Evolutionary conservation across 768 basidiomycete genomes (phyloP).

Genomic region (Russula sp.): DNA sequence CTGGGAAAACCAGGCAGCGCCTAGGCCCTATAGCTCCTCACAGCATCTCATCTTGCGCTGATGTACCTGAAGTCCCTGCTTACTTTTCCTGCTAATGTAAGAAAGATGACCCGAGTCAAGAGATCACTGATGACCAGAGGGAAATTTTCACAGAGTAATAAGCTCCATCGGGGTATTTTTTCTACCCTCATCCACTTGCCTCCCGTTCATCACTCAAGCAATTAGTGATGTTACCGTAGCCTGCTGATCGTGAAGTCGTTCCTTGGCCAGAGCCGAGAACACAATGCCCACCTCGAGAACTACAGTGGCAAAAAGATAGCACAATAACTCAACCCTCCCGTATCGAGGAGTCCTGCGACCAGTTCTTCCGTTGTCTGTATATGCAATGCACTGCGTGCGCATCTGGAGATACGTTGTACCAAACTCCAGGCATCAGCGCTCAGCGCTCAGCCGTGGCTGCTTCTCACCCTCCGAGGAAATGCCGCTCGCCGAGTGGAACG

Average conservation of each 20-base stretch:
- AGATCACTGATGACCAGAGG: not conserved
- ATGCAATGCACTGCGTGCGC: conserved; percentile 21
- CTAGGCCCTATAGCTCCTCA: not conserved
- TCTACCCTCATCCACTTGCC: conserved; percentile 5
- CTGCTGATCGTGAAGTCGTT: conserved; percentile 11
- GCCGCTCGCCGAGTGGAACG: conserved; percentile 39
- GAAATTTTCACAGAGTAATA: conserved; percentile 5
- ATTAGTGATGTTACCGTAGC: not conserved
- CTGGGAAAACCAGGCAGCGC: conserved; percentile 6
- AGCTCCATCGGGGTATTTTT: conserved; percentile 4
- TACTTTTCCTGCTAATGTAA: conserved; percentile 14
- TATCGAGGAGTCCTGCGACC: conserved; percentile 28
- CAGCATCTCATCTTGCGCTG: conserved; percentile 5
- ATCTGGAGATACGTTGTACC: conserved; percentile 7
- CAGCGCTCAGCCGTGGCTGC: not conserved
- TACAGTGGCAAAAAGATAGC: not conserved
- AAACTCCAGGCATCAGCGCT: conserved; percentile 3
- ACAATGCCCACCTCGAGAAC: conserved; percentile 18
- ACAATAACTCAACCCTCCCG: conserved; percentile 27
- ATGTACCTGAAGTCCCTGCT: not conserved
- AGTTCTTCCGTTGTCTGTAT: conserved; percentile 30
- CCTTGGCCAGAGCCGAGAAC: conserved; percentile 15
- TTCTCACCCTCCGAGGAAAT: conserved; percentile 7
- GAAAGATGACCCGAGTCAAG: not conserved
- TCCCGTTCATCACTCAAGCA: not conserved